A percentile compares a stretch with the other conserved stretches of the same genome.
Evolutionary conservation across 768 basidiomycete species (phyloP).

Genomic region (Panellus pusillus): DNA sequence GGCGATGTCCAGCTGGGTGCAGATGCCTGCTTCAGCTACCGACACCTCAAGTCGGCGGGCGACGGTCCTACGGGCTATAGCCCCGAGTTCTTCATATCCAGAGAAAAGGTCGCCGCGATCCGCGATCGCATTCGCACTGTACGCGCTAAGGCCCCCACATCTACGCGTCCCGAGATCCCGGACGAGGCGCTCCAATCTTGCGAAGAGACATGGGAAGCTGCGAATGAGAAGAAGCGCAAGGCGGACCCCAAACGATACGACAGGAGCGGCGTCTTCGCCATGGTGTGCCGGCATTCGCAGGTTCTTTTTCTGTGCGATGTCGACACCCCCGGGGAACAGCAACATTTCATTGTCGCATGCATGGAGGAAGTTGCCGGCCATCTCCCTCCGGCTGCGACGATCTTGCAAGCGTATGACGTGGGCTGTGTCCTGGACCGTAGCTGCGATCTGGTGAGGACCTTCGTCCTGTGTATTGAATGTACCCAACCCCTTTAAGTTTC

Average conservation of each 20-base stretch:
- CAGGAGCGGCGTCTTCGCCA: slow-evolving; percentile 35
- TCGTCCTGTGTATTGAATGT: not conserved
- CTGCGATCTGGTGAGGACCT: slow-evolving; percentile 26
- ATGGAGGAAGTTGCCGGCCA: slow-evolving; percentile 30
- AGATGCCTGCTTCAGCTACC: slow-evolving; percentile 40
- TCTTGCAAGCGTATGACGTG: slow-evolving; percentile 32
- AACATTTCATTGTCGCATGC: slow-evolving; percentile 37
- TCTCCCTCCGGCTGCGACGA: slow-evolving; percentile 29
- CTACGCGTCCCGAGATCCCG: slow-evolving; percentile 22
- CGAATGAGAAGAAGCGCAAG: slow-evolving; percentile 31
- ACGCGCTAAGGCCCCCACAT: slow-evolving; percentile 18
- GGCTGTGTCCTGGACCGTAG: slow-evolving; percentile 35
- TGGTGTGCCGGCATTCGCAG: slow-evolving; percentile 39
- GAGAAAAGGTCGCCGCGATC: slow-evolving; percentile 32
- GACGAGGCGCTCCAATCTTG: slow-evolving; percentile 37
- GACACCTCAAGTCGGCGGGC: slow-evolving; percentile 29
- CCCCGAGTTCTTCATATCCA: slow-evolving; percentile 32
- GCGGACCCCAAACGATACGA: slow-evolving; percentile 29
- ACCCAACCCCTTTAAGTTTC: slow-evolving; percentile 17
- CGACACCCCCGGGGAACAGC: slow-evolving; percentile 37
- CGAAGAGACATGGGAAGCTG: slow-evolving; percentile 33
- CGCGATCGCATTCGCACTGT: slow-evolving; percentile 27
- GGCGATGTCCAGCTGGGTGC: slow-evolving; percentile 34
- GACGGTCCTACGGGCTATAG: slow-evolving; percentile 33
- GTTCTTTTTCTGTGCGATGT: slow-evolving; percentile 39